Base-by-base conservation (phyloP, 257 asterid genomes). In the Ligustrum vulgare region DNA sequence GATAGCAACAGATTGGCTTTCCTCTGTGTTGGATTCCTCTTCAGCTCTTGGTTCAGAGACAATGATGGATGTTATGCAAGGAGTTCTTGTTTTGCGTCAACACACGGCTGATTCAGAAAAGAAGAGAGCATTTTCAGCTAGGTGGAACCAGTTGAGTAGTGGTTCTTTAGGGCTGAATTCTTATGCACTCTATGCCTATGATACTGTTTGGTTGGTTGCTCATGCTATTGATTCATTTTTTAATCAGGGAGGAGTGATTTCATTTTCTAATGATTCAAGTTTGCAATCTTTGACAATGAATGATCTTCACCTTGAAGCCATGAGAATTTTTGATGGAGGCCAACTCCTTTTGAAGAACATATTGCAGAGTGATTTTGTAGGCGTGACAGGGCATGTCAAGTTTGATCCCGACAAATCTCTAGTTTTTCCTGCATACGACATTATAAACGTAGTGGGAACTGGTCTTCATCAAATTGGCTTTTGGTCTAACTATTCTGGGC, bases 1-100 rank as follows among this genome's bases (percentile, higher is more conserved):
- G 98, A 85, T 93, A 28, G 88, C 88, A 25, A 93, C 98, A 0
- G 97, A 93, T 75, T 93, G 98, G 98, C 93, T 93, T 77, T 81
- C 96, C 8, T 72, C 92, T 6, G 80, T 86, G 72, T 60, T 93
- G 15, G 98, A 93, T 75, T 83, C 93, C 4, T 63, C 80, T 62
- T 67, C 89, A 10, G 78, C 60, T 49, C 64, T 80, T 28, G 80
- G 8, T 22, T 69, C 80, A 3, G 82, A 20, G 28, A 49, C 75
- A 2, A 6, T 56, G 67, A 75, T 67, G 0, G 84, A 79, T 2
- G 34, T 74, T 47, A 31, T 85, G 84, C 93, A 88, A 69, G 93
- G 93, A 8, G 89, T 84, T 32, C 78, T 88, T 15, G 81, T 80
- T 66, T 22, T 88, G 64, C 89, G 93, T 10, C 93, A 83, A 18